These are phyloP conservation scores for Pleurotus tuoliensis DNA, from an alignment of 768 basidiomycete genomes.

Conservation along the genomic window DNA sequence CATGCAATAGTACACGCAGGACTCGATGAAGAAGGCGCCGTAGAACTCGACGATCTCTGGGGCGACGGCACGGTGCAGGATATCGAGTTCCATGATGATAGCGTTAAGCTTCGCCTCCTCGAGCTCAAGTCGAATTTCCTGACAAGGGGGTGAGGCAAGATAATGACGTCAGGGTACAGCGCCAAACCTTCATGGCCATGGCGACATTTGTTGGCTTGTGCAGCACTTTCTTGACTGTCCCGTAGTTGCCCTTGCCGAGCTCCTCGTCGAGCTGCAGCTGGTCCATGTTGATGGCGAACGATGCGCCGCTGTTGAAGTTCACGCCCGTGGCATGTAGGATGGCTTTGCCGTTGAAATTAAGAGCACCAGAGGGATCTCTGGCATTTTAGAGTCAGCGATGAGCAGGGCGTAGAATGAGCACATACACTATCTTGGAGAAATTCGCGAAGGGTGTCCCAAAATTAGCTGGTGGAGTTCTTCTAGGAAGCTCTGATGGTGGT, in stretches of 20 bases:
- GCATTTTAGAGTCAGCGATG: not conserved
- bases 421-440: constrained; percentile 92
- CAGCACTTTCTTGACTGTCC: constrained; percentile 93
- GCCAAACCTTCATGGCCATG: constrained; percentile 96
- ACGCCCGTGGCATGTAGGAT: constrained; percentile 85
- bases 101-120: constrained; percentile 91
- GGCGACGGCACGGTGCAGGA: constrained; percentile 89
- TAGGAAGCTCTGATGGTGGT: constrained; percentile 31
- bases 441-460: constrained; percentile 84
- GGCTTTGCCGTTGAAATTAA: constrained; percentile 93
- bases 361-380: constrained; percentile 93
- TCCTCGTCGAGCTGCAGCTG: constrained; percentile 90
- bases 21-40: constrained; percentile 98
- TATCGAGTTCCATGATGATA: constrained; percentile 98
- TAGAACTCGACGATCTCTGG: constrained; percentile 97
- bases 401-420: constrained; percentile 17
- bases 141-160: constrained; percentile 11
- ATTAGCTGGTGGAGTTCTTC: constrained; percentile 32
- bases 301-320: constrained; percentile 84
- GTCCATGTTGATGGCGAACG: constrained; percentile 92
- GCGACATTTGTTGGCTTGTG: constrained; percentile 92
- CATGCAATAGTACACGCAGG: constrained; percentile 99
- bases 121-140: constrained; percentile 98
- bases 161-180: constrained; percentile 8
- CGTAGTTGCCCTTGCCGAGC: constrained; percentile 94